Evolutionary conservation across 768 basidiomycete genomes (phyloP).

Genomic region (Tylopilus sp.): DNA sequence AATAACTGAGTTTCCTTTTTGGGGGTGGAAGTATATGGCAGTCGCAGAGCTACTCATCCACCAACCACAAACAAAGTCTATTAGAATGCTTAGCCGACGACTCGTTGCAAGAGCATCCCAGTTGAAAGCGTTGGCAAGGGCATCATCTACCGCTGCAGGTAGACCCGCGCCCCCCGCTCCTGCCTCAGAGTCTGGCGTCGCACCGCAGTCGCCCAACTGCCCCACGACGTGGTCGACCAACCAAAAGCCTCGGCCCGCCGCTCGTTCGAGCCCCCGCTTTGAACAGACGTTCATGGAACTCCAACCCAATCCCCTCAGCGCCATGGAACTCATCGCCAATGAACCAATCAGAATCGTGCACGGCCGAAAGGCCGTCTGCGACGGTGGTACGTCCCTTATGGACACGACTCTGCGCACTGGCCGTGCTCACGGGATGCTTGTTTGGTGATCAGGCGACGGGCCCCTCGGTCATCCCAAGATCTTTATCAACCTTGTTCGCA

Average conservation of each 20-base stretch:
- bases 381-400: constrained; percentile 79
- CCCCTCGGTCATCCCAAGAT: constrained; percentile 96
- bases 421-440: constrained; percentile 12
- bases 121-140: constrained; percentile 15
- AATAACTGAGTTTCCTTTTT: constrained; percentile 15
- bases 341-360: constrained; percentile 84
- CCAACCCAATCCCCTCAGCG: constrained; percentile 87
- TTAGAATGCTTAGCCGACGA: constrained; percentile 29
- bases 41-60: neutral
- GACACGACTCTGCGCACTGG: neutral
- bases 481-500: constrained; percentile 87
- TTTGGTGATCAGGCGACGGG: constrained; percentile 82
- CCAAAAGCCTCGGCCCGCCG: constrained; percentile 67
- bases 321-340: constrained; percentile 83
- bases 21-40: neutral
- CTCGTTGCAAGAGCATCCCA: constrained; percentile 18
- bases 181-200: constrained; percentile 30
- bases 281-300: constrained; percentile 87
- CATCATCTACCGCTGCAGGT: constrained; percentile 23
- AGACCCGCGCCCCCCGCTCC: constrained; percentile 9
- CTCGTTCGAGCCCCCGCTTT: constrained; percentile 71
- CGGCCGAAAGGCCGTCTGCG: constrained; percentile 85
- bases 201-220: constrained; percentile 80
- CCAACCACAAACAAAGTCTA: constrained; percentile 4
- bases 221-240: constrained; percentile 80